Conservation (phyloP, 257 asterid species). For the Solanum phureja region DNA sequence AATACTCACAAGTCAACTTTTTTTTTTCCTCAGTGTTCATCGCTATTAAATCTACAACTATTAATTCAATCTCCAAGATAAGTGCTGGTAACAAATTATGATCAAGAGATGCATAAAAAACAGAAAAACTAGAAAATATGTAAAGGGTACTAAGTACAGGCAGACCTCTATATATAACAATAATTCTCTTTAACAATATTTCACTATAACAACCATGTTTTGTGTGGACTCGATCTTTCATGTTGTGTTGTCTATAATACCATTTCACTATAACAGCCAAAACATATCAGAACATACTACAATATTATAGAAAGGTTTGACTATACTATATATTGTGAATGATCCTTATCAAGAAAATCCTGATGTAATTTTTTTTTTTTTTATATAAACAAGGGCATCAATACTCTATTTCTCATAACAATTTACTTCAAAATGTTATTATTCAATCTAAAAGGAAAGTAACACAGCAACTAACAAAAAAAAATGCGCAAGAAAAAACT, state of each 20-base stretch:
- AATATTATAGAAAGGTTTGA: background rate
- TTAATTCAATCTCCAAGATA: background rate
- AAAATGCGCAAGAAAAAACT: background rate
- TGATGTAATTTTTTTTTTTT: background rate
- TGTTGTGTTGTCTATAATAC: background rate
- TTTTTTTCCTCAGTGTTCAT: background rate
- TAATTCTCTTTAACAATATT: background rate
- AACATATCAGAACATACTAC: background rate
- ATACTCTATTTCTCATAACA: background rate
- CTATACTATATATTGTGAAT: background rate
- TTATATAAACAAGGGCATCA: background rate
- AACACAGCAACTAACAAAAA: background rate
- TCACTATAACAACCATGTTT: background rate
- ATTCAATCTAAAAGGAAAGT: background rate
- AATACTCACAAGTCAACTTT: background rate
- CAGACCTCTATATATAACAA: background rate
- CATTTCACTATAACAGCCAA: background rate
- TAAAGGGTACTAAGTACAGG: background rate
- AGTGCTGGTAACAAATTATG: background rate
- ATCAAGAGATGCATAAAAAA: background rate
- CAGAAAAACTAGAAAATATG: background rate
- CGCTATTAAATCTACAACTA: background rate
- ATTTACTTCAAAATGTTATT: background rate
- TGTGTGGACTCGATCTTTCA: background rate
- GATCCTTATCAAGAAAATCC: background rate